Evolutionary conservation across 192 early-diverging fungal species (phyloP).

Genomic region (Coemansia sp.): DNA sequence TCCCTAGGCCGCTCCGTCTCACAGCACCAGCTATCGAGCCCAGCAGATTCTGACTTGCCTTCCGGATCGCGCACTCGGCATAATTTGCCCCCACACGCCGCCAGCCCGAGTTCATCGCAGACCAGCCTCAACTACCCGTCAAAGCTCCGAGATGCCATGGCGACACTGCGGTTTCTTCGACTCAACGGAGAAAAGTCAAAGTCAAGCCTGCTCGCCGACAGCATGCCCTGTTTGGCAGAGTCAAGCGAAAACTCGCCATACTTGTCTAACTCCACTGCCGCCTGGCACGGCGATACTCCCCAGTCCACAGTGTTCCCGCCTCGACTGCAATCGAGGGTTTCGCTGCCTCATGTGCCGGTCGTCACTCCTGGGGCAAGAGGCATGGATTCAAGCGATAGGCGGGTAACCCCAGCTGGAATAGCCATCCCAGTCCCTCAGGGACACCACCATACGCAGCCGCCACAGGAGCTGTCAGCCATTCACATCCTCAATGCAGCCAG

Average conservation of each 20-base stretch:
- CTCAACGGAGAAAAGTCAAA: constrained; percentile 42
- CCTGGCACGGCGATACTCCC: constrained; percentile 12
- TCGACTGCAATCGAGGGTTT: constrained; percentile 35
- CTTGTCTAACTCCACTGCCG: not conserved
- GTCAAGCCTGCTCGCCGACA: constrained; percentile 27
- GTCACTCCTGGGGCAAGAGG: not conserved
- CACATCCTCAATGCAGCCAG: constrained; percentile 50
- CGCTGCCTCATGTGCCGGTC: constrained; percentile 26
- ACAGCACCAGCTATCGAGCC: constrained; percentile 38
- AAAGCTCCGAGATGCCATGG: constrained; percentile 56
- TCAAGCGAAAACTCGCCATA: constrained; percentile 25
- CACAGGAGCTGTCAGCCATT: constrained; percentile 46
- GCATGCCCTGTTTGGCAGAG: constrained; percentile 47
- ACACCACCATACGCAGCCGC: constrained; percentile 12
- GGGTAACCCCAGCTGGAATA: constrained; percentile 2
- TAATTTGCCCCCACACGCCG: constrained; percentile 11
- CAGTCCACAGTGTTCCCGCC: constrained; percentile 24
- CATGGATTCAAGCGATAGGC: constrained; percentile 7
- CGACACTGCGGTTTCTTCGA: constrained; percentile 48
- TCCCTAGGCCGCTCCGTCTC: constrained; percentile 46
- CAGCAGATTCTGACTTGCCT: constrained; percentile 3
- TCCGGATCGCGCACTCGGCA: constrained; percentile 16
- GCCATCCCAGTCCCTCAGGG: not conserved
- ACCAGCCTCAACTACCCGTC: constrained; percentile 50
- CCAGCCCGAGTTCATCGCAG: constrained; percentile 50